Percentiles rank a stretch among this genome's conserved stretches.
phyloP scores from a whole-genome alignment of 192 early-diverging fungal genomes.

The Pilobolus umbonatus region DNA sequence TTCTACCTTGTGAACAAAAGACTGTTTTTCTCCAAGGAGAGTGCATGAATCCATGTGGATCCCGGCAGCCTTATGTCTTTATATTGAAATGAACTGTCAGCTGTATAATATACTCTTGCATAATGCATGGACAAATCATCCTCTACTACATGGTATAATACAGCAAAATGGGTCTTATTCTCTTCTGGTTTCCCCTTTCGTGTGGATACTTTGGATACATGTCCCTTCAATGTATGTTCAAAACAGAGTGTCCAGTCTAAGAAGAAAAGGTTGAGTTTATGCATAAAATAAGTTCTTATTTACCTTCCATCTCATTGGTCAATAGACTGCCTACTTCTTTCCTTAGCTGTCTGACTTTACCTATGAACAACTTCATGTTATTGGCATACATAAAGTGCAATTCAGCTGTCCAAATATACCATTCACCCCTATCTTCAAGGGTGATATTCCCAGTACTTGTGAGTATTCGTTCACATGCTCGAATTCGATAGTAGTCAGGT shows the following conservation, averaged over 20 bases:
- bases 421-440: conserved; percentile 8
- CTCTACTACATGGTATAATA: conserved; percentile 24
- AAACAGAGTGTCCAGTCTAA: conserved; percentile 21
- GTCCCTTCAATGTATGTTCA: conserved; percentile 22
- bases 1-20: conserved; percentile 33
- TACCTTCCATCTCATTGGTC: not conserved
- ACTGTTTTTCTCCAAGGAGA: conserved; percentile 22
- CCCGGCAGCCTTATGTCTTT: conserved; percentile 31
- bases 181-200: not conserved
- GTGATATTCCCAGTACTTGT: conserved; percentile 11
- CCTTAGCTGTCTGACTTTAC: conserved; percentile 2
- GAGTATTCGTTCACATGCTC: conserved; percentile 7
- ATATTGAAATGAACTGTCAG: conserved; percentile 7
- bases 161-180: conserved; percentile 14
- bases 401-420: not conserved
- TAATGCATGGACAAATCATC: conserved; percentile 22
- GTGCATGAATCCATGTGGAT: conserved; percentile 21
- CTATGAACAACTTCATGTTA: conserved; percentile 1
- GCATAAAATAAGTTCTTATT: not conserved
- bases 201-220: conserved; percentile 18
- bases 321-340: conserved; percentile 1
- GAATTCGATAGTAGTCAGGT: conserved; percentile 27
- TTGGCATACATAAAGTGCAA: not conserved
- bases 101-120: conserved; percentile 22
- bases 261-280: not conserved